These are phyloP conservation scores for Candida sithepensis DNA, from an alignment of 805 yeast genomes.

Conservation along the genomic window DNA sequence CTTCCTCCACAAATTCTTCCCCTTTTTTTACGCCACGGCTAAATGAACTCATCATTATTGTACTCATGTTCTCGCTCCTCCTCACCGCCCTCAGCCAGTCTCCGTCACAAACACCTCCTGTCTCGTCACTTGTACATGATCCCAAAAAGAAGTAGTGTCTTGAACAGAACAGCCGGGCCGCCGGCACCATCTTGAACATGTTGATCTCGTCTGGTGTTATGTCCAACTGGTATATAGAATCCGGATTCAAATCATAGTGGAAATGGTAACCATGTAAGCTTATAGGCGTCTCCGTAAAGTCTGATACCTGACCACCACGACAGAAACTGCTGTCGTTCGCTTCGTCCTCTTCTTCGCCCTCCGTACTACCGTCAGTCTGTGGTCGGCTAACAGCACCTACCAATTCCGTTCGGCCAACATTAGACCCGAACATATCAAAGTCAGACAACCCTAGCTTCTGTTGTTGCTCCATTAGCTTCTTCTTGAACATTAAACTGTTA, in stretches of 20 bases:
- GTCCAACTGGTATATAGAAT: slow-evolving; percentile 1
- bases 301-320: background rate
- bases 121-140: background rate
- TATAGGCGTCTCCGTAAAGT: background rate
- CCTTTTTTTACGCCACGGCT: background rate
- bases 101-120: background rate
- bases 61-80: background rate
- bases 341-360: slow-evolving; percentile 1
- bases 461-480: background rate
- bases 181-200: slow-evolving; percentile 23
- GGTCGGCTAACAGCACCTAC: background rate
- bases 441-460: background rate
- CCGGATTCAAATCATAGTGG: background rate
- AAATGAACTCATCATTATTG: background rate
- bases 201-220: slow-evolving; percentile 24
- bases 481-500: background rate
- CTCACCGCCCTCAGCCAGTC: background rate
- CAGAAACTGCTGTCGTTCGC: slow-evolving; percentile 8
- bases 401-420: background rate
- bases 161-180: slow-evolving; percentile 23
- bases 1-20: background rate
- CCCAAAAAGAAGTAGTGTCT: slow-evolving; percentile 1
- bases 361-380: background rate
- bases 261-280: background rate
- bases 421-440: background rate